Conservation (phyloP, 148 eudicot species). For the Spergularia bocconei region DNA sequence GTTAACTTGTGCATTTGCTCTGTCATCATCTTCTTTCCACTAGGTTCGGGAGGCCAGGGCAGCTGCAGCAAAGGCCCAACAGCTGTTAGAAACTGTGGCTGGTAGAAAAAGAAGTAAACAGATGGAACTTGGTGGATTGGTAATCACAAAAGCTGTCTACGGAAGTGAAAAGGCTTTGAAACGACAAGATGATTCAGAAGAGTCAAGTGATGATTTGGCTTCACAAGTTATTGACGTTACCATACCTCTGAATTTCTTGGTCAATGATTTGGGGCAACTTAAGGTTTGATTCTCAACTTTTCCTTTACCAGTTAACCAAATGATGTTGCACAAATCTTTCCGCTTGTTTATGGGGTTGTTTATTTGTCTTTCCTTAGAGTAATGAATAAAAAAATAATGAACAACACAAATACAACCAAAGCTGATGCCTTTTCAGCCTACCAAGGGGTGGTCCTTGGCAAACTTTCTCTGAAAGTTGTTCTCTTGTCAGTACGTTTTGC, state of each 20-base stretch:
- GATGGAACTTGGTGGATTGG: conserved; percentile 63
- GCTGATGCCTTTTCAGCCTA: too few species aligned
- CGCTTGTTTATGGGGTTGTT: not conserved
- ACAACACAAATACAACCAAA: not conserved
- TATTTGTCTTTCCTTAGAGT: not conserved
- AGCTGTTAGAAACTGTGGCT: conserved; percentile 72
- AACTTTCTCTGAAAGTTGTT: too few species aligned
- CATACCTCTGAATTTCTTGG: conserved; percentile 78
- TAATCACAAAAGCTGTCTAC: conserved; percentile 67
- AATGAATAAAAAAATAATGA: not conserved
- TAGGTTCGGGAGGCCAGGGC: conserved; percentile 80
- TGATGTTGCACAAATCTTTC: not conserved
- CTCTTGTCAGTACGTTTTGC: too few species aligned
- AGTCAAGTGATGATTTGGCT: conserved; percentile 49
- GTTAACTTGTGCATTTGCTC: conserved; percentile 1
- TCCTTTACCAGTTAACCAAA: not conserved
- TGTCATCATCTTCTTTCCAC: conserved; percentile 7
- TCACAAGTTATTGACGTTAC: conserved; percentile 83
- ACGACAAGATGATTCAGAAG: conserved; percentile 34
- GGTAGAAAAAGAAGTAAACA: conserved; percentile 71
- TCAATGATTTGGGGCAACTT: conserved; percentile 81
- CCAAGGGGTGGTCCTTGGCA: too few species aligned
- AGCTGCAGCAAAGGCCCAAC: conserved; percentile 91
- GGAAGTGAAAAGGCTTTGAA: conserved; percentile 66
- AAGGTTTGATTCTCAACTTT: conserved; percentile 47